Percentiles rank a stretch among this genome's conserved stretches.
Evolutionary conservation across 2,329 filamentous ascomycete genomes (phyloP).

Genomic region (Aspergillus texensis): DNA sequence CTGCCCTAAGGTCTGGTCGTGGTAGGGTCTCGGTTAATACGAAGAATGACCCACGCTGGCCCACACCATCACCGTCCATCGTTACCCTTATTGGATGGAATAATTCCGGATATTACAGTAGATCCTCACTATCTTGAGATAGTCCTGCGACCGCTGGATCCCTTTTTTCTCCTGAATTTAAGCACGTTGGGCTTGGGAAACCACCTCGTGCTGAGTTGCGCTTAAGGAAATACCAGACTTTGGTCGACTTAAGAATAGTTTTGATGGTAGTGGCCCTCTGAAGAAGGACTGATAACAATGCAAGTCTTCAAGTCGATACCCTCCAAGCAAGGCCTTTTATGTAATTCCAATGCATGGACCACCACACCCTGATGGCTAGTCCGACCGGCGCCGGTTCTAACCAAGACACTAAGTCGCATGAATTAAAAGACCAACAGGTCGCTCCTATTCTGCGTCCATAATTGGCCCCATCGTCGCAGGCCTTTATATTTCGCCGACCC

Average conservation of each 20-base stretch:
- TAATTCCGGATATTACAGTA: not conserved
- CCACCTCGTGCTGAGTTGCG: not conserved
- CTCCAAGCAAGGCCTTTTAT: not conserved
- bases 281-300: not conserved
- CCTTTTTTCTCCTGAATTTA: not conserved
- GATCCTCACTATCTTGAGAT: not conserved
- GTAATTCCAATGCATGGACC: not conserved
- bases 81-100: not conserved
- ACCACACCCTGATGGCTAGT: not conserved
- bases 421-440: not conserved
- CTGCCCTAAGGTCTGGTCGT: not conserved
- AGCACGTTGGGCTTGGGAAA: not conserved
- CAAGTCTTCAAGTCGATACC: not conserved
- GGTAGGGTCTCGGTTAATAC: not conserved
- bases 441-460: not conserved
- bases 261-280: not conserved
- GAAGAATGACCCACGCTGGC: not conserved
- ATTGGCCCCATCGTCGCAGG: not conserved
- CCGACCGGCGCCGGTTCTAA: not conserved
- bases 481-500: not conserved
- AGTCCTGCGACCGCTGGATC: too few relatives aligned
- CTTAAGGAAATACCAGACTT: not conserved
- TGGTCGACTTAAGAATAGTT: not conserved
- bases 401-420: not conserved
- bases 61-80: not conserved